These are phyloP conservation scores for Lactifluus piperatus DNA, from an alignment of 768 basidiomycete genomes.

Conservation along the genomic window DNA sequence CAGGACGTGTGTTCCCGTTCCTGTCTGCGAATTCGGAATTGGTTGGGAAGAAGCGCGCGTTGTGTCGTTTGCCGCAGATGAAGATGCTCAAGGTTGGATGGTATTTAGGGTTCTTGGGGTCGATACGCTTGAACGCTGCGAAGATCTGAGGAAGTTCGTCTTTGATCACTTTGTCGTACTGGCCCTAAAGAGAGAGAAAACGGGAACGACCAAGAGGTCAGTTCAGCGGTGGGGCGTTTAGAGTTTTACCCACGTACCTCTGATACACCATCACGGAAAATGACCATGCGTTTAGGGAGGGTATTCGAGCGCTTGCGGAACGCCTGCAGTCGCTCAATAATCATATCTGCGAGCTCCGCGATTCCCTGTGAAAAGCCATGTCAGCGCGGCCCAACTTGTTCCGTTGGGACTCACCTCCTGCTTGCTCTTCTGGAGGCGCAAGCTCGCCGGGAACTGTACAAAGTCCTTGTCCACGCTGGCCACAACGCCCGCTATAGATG, in stretches of 20 bases:
- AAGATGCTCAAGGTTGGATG: constrained; percentile 59
- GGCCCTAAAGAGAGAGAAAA: constrained; percentile 61
- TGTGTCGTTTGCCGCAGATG: constrained; percentile 71
- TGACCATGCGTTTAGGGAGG: constrained; percentile 58
- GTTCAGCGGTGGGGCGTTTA: too few relatives aligned
- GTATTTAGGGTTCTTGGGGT: constrained; percentile 40
- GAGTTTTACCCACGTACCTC: constrained; percentile 45
- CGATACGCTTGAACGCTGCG: constrained; percentile 48
- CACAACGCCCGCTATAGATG: constrained; percentile 78
- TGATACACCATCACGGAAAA: constrained; percentile 79
- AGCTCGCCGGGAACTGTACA: constrained; percentile 69
- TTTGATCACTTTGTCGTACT: constrained; percentile 52
- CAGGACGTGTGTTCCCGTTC: constrained; percentile 72
- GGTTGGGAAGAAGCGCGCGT: constrained; percentile 54
- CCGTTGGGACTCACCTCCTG: constrained; percentile 27
- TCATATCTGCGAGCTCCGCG: constrained; percentile 52
- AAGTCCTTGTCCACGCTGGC: constrained; percentile 63
- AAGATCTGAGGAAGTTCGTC: constrained; percentile 57
- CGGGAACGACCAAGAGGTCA: neutral
- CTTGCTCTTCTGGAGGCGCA: constrained; percentile 55
- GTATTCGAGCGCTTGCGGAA: constrained; percentile 41
- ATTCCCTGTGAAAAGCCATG: constrained; percentile 51
- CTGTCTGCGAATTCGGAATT: constrained; percentile 40
- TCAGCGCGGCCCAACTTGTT: neutral
- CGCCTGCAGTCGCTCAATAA: constrained; percentile 55